Percentiles rank a stretch among this genome's conserved stretches.
These are phyloP conservation scores for Schizochytrium sp. DNA, from an alignment of 108 stramenopile genomes.

Conservation along the genomic window DNA sequence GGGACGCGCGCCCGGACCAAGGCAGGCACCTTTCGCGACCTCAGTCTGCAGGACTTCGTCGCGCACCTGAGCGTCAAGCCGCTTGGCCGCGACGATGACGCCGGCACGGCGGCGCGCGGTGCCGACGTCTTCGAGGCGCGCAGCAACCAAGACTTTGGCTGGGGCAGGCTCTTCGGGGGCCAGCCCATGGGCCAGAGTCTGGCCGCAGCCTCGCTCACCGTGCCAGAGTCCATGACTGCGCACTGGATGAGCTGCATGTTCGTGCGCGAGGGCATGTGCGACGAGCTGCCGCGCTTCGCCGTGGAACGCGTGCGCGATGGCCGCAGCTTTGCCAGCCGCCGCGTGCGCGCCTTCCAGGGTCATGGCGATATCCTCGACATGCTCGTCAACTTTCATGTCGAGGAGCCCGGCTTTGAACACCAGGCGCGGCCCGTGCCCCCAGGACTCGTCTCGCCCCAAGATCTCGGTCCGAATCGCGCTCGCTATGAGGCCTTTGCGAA, in stretches of 20 bases:
- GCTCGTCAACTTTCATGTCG: neutral
- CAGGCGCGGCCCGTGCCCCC: neutral
- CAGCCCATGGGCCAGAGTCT: constrained; percentile 8
- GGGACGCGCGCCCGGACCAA: too few species aligned
- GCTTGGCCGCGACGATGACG: too few species aligned
- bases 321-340: neutral
- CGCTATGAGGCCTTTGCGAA: neutral
- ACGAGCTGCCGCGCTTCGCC: neutral
- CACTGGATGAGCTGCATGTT: constrained; percentile 17
- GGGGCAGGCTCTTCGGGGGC: constrained; percentile 17
- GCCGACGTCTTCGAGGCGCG: neutral
- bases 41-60: too few species aligned
- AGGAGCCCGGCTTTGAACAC: neutral
- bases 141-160: neutral
- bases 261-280: neutral
- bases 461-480: neutral
- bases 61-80: too few species aligned
- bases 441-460: neutral
- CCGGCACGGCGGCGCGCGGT: neutral
- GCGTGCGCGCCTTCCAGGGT: neutral
- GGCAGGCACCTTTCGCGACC: too few species aligned
- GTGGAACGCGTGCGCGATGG: neutral
- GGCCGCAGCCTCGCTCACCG: neutral
- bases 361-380: constrained; percentile 16
- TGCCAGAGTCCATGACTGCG: neutral